Evolutionary conservation across 768 basidiomycete genomes (phyloP), one percentile per base, ranked within the genome.

Genomic region (Mycena kentingensis): DNA sequence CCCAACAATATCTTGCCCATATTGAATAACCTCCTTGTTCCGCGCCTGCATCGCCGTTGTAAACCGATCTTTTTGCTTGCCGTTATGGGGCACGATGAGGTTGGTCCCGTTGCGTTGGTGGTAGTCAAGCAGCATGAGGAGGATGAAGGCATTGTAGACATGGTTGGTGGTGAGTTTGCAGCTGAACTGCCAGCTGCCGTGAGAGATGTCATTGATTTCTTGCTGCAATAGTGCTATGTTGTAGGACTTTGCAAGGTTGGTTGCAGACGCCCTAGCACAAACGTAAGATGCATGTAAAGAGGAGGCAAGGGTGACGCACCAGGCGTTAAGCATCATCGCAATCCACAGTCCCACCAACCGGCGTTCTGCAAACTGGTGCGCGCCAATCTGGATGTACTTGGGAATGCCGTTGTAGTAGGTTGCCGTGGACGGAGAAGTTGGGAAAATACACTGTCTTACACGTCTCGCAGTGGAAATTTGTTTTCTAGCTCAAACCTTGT

Each of bases 111-210:
- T 55, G 0, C 32, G 38, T 6, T 55, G 5, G 13, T 51, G 36
- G 41, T 69, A 62, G 11, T 70, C 57, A 16, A 72, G 63, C 2
- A 70, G 59, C 1, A 63, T 51, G 13, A 58, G n/a, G 4, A 66
- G 57, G 21, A 68, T 38, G 38, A 69, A 71, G 1, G 52, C 64
- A 55, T 67, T 62, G 63, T 65, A 71, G 15, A 70, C 61, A 28
- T 68, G 64, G 19, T 67, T 60, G 0, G 59, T 62, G 0, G 58
- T 51, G 12, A 66, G 54, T 3, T 18, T 11, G 8, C 15, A 26
- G 34, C 54, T 5, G 34, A 70, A 61, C 22, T 60, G 39, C 66
- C 65, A 70, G 7, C 53, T 57, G 11, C 22, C 42, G 10, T 46
- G 32, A 15, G 27, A 25, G 6, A 63, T 28, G 32, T 35, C n/a